Conservation (phyloP, 2,329 filamentous ascomycete genomes). For the Xylariaceae sp. region DNA sequence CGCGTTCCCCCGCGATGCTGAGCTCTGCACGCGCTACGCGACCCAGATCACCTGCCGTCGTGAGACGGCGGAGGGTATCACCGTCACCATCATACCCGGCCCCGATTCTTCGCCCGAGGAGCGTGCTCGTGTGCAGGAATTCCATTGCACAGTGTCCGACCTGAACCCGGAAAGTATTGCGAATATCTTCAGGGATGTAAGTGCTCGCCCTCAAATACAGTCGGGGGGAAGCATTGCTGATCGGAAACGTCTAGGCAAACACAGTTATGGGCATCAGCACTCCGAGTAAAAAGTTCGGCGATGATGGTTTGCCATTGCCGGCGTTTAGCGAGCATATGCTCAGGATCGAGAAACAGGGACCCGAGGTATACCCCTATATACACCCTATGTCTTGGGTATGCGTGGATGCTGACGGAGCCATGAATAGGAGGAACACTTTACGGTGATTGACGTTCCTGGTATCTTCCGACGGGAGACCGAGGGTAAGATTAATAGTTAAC, state of each 20-base stretch:
- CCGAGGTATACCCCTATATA: conserved; percentile 29
- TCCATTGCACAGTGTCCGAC: conserved; percentile 25
- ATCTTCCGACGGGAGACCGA: conserved; percentile 42
- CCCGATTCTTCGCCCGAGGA: conserved; percentile 17
- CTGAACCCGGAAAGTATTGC: conserved; percentile 32
- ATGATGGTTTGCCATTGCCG: conserved; percentile 9
- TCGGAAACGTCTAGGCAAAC: conserved; percentile 34
- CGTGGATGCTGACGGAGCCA: background rate
- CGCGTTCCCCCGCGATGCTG: conserved; percentile 40
- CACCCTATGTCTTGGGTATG: background rate
- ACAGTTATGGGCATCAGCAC: conserved; percentile 40
- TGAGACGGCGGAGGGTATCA: conserved; percentile 31
- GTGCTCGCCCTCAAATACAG: conserved; percentile 4
- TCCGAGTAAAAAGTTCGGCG: background rate
- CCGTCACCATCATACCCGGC: conserved; percentile 40
- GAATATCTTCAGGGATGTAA: conserved; percentile 38
- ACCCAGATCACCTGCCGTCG: conserved; percentile 45
- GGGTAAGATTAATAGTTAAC: conserved; percentile 22
- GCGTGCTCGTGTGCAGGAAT: conserved; percentile 27
- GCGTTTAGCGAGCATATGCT: conserved; percentile 45
- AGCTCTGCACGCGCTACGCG: conserved; percentile 45
- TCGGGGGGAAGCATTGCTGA: conserved; percentile 1
- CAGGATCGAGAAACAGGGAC: conserved; percentile 43
- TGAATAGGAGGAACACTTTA: conserved; percentile 40
- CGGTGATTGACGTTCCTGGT: conserved; percentile 50